Evolutionary conservation across 805 yeast genomes (phyloP).

Genomic region (Hanseniaspora clermontiae): DNA sequence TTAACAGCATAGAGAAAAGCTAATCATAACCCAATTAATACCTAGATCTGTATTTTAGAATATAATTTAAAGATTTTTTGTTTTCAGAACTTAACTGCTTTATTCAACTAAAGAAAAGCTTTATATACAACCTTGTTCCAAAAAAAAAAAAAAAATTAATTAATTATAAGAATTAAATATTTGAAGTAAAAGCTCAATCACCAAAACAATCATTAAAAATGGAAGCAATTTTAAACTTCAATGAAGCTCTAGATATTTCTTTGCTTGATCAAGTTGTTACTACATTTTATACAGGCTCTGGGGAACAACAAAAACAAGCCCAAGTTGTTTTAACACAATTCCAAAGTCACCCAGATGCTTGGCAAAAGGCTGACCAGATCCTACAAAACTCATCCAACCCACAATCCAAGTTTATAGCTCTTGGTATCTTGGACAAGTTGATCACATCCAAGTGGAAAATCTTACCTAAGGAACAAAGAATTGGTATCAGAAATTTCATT

Average conservation of each 20-base stretch:
- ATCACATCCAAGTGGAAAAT: slow-evolving; percentile 90
- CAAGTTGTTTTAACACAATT: slow-evolving; percentile 62
- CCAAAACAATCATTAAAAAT: slow-evolving; percentile 29
- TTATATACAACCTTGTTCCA: too few species aligned
- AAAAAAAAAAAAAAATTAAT: too few species aligned
- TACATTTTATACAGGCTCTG: slow-evolving; percentile 69
- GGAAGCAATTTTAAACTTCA: slow-evolving; percentile 83
- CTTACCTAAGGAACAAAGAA: slow-evolving; percentile 73
- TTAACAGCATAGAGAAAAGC: too few species aligned
- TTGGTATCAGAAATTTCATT: slow-evolving; percentile 85
- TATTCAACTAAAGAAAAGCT: neutral
- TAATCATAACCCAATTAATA: neutral
- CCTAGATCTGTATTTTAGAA: neutral
- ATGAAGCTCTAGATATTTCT: slow-evolving; percentile 66
- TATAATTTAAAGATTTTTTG: neutral
- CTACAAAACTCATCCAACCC: slow-evolving; percentile 65
- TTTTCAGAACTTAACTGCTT: neutral
- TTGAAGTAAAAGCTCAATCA: neutral
- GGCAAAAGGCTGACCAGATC: slow-evolving; percentile 88
- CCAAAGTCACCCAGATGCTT: slow-evolving; percentile 88
- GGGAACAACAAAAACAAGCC: slow-evolving; percentile 53
- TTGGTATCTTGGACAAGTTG: slow-evolving; percentile 77
- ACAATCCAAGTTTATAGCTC: slow-evolving; percentile 84
- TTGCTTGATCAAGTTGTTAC: slow-evolving; percentile 75
- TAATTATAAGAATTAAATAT: too few species aligned